phyloP scores from a whole-genome alignment of 129 eudicot species.

The Chrysanthemum seticuspe region DNA sequence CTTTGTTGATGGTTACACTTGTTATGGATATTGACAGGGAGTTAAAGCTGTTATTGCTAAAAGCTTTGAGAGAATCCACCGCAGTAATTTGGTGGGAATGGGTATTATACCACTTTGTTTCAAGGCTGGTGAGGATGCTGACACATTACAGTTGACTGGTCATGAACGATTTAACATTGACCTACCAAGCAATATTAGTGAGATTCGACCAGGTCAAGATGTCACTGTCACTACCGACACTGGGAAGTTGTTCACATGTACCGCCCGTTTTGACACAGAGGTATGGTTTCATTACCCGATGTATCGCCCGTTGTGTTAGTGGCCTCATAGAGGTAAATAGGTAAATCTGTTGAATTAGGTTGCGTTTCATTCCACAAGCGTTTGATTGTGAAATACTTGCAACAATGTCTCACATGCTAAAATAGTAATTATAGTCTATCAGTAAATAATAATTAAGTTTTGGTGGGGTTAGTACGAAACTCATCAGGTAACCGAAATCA shows the following conservation, averaged over 20 bases:
- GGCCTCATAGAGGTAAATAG: no score
- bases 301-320: no score
- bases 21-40: constrained; percentile 31
- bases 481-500: no score
- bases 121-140: constrained; percentile 93
- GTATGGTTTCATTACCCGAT: constrained; percentile 32
- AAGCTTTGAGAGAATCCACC: constrained; percentile 91
- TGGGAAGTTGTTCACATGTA: constrained; percentile 90
- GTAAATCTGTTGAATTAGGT: not conserved
- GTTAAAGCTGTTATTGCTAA: constrained; percentile 93
- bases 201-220: constrained; percentile 92
- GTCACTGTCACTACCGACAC: constrained; percentile 63
- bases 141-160: constrained; percentile 74
- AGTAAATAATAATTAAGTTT: no score
- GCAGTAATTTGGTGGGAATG: constrained; percentile 94
- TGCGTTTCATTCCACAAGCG: no score
- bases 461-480: no score
- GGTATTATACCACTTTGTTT: constrained; percentile 90
- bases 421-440: no score
- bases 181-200: constrained; percentile 62
- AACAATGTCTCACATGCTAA: no score
- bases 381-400: no score
- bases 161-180: constrained; percentile 83
- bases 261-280: constrained; percentile 90
- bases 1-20: no score